A percentile compares a stretch with the other conserved stretches of the same genome.
Conservation (phyloP, 2,329 filamentous ascomycete genomes). For the Pyrenochaeta sp. region DNA sequence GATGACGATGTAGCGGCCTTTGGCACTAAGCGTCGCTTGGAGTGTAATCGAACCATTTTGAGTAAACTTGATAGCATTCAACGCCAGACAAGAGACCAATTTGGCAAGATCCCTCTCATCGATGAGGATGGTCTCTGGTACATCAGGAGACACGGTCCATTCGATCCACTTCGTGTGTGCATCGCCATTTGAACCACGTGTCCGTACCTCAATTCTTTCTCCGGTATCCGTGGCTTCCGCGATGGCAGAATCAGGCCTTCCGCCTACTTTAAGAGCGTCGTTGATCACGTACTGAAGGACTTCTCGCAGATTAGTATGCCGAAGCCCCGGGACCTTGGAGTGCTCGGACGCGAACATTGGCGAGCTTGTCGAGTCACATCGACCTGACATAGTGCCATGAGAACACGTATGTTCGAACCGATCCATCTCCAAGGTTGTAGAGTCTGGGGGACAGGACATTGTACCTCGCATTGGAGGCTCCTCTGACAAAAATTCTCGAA, state of each 20-base stretch:
- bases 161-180: slow-evolving; percentile 58
- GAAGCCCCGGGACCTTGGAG: slow-evolving; percentile 56
- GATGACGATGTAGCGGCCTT: slow-evolving; percentile 65
- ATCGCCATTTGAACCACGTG: slow-evolving; percentile 54
- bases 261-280: slow-evolving; percentile 61
- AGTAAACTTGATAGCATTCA: slow-evolving; percentile 77
- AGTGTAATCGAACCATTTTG: slow-evolving; percentile 69
- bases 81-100: slow-evolving; percentile 68
- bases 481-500: slow-evolving; percentile 41
- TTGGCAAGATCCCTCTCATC: slow-evolving; percentile 72
- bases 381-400: slow-evolving; percentile 27
- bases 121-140: slow-evolving; percentile 64
- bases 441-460: slow-evolving; percentile 24
- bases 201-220: slow-evolving; percentile 59
- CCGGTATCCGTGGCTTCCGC: slow-evolving; percentile 57
- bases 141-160: slow-evolving; percentile 59
- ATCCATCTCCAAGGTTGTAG: slow-evolving; percentile 21
- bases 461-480: slow-evolving; percentile 31
- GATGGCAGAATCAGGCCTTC: slow-evolving; percentile 61
- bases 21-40: slow-evolving; percentile 61
- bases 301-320: slow-evolving; percentile 58
- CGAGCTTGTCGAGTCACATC: slow-evolving; percentile 38
- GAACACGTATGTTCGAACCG: slow-evolving; percentile 33
- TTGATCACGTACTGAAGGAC: slow-evolving; percentile 62
- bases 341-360: slow-evolving; percentile 49